Evolutionary conservation across 257 asterid species (phyloP).

Genomic region (Primulina eburnea): DNA sequence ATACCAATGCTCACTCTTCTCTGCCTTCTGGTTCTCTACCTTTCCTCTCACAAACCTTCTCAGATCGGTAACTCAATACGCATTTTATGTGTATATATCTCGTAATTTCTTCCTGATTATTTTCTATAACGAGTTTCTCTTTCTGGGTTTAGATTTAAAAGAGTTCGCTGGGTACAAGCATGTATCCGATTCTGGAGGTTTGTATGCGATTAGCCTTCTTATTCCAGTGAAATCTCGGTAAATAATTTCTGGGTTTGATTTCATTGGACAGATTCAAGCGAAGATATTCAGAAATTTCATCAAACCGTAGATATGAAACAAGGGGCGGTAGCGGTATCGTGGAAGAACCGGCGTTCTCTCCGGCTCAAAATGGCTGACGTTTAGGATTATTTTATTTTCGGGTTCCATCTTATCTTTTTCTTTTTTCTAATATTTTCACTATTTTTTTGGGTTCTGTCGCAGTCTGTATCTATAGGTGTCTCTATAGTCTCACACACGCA

Average conservation of each 20-base stretch:
- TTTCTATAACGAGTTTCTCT: background rate
- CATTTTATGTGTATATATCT: background rate
- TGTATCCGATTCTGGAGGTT: constrained; percentile 37
- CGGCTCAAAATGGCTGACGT: too few species aligned
- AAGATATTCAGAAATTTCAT: constrained; percentile 32
- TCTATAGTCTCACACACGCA: too few species aligned
- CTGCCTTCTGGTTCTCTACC: constrained; percentile 78
- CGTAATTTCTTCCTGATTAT: background rate
- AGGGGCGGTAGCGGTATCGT: constrained; percentile 58
- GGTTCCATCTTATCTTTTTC: too few species aligned
- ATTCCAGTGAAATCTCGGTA: too few species aligned
- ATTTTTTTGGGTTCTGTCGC: too few species aligned
- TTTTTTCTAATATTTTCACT: too few species aligned
- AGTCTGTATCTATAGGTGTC: too few species aligned
- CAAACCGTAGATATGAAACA: constrained; percentile 33
- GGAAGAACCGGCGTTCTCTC: constrained; percentile 33
- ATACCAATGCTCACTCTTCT: constrained; percentile 69
- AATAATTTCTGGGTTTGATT: too few species aligned
- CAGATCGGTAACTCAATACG: constrained; percentile 39
- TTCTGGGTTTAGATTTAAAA: constrained; percentile 47
- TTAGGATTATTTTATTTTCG: too few species aligned
- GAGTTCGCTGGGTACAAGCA: constrained; percentile 41
- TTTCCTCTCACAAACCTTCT: constrained; percentile 71
- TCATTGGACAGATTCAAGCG: constrained; percentile 24
- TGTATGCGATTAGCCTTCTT: background rate